Percentiles rank a stretch among this genome's conserved stretches.
These are phyloP conservation scores for Datura wrightii DNA, from an alignment of 257 asterid species.

Conservation along the genomic window DNA sequence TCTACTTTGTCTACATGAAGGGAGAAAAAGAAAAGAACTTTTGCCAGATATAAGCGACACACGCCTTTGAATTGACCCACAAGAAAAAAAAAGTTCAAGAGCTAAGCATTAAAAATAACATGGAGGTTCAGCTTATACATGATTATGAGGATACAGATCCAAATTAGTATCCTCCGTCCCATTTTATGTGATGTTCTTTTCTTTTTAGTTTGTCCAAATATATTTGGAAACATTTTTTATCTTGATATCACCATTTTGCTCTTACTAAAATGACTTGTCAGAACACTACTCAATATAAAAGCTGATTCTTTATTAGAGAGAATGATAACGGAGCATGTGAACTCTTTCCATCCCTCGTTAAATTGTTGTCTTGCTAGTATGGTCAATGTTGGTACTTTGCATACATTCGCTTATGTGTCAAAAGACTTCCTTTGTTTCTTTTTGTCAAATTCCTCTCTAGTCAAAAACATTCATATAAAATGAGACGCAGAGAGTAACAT, in stretches of 20 bases:
- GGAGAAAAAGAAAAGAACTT: background rate
- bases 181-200: constrained; percentile 1
- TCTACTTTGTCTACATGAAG: background rate
- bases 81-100: background rate
- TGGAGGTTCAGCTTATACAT: background rate
- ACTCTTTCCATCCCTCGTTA: background rate
- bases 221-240: background rate
- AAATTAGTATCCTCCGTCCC: background rate
- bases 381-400: background rate
- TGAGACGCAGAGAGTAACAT: background rate
- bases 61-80: background rate
- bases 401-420: background rate
- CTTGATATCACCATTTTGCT: constrained; percentile 13
- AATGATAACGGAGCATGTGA: constrained; percentile 11
- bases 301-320: background rate
- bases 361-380: constrained; percentile 5
- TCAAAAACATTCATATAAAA: background rate
- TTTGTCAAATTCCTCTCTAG: background rate
- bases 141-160: background rate
- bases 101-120: background rate
- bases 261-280: background rate
- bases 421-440: background rate
- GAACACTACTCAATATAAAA: background rate
- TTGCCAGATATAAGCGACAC: background rate
- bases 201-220: background rate